Evolutionary conservation across 2,329 filamentous ascomycete genomes (phyloP).

Genomic region (Cladophialophora chaetospira): DNA sequence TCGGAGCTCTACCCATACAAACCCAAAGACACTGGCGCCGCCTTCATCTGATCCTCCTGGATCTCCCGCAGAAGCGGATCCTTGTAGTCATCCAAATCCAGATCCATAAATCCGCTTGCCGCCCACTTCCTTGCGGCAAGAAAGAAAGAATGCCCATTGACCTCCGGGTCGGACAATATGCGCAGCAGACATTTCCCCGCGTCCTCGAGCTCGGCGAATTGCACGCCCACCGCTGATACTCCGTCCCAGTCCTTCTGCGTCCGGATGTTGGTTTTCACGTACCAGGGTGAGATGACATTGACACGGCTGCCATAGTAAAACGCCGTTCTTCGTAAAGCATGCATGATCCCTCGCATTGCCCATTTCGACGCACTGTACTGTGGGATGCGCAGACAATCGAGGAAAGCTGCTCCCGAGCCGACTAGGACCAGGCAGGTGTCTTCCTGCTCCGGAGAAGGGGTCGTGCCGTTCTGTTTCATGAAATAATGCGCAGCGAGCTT

Average conservation of each 20-base stretch:
- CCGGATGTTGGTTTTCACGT: constrained; percentile 29
- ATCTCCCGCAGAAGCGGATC: neutral
- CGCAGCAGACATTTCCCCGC: constrained; percentile 32
- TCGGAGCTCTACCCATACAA: neutral
- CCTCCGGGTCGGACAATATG: constrained; percentile 39
- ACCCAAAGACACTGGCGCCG: neutral
- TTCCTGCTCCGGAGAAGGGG: constrained; percentile 54
- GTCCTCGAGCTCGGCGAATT: constrained; percentile 27
- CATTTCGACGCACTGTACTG: constrained; percentile 51
- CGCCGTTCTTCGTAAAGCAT: constrained; percentile 42
- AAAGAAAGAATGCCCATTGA: constrained; percentile 34
- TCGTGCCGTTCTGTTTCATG: constrained; percentile 45
- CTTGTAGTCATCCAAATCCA: neutral
- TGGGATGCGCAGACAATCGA: constrained; percentile 37
- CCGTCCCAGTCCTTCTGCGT: constrained; percentile 23
- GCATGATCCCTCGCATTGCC: constrained; percentile 49
- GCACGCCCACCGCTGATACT: constrained; percentile 26
- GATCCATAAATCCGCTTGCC: neutral
- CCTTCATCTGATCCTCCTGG: neutral
- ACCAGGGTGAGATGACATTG: constrained; percentile 50
- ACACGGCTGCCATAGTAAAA: constrained; percentile 50
- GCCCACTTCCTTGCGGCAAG: neutral
- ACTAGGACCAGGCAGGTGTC: constrained; percentile 47
- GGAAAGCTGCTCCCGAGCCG: neutral
- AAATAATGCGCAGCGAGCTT: constrained; percentile 54